A percentile compares a stretch with the other conserved stretches of the same genome.
Conservation (phyloP, 345 rosid genomes). For the Eutrema heterophyllum region DNA sequence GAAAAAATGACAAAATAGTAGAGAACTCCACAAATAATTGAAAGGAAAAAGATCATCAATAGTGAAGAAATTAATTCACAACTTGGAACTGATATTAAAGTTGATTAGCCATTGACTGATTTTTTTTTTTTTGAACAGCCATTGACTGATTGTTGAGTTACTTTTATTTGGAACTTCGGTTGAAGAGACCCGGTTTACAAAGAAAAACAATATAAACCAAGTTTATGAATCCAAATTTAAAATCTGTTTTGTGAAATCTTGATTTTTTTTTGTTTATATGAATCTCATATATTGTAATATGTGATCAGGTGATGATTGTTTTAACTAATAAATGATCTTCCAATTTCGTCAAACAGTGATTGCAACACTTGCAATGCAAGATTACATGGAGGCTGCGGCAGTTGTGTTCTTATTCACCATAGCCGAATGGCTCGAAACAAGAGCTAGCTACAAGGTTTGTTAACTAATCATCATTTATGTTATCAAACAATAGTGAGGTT, state of each 20-base stretch:
- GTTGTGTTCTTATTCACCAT: conserved; percentile 81
- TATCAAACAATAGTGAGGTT: not conserved
- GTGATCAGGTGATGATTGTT: no score
- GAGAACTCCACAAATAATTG: no score
- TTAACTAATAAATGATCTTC: not conserved
- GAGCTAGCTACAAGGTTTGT: conserved; percentile 86
- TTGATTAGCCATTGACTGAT: not conserved
- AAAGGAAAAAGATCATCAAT: not conserved
- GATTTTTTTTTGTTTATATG: not conserved
- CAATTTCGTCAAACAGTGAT: conserved; percentile 42
- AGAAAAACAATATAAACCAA: not conserved
- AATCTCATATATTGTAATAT: no score
- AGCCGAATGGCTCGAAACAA: conserved; percentile 87
- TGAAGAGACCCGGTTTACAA: not conserved
- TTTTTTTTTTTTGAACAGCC: no score
- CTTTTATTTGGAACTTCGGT: not conserved
- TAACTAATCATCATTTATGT: not conserved
- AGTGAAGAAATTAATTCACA: not conserved
- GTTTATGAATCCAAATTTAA: not conserved
- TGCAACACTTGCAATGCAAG: conserved; percentile 75
- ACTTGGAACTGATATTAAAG: not conserved
- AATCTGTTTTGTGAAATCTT: not conserved
- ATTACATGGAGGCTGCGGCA: conserved; percentile 75
- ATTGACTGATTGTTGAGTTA: not conserved
- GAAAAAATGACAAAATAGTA: no score